A percentile compares a stretch with the other conserved stretches of the same genome.
phyloP scores from a whole-genome alignment of 1,284 basidiomycete genomes.

The Peniophora sp. region DNA sequence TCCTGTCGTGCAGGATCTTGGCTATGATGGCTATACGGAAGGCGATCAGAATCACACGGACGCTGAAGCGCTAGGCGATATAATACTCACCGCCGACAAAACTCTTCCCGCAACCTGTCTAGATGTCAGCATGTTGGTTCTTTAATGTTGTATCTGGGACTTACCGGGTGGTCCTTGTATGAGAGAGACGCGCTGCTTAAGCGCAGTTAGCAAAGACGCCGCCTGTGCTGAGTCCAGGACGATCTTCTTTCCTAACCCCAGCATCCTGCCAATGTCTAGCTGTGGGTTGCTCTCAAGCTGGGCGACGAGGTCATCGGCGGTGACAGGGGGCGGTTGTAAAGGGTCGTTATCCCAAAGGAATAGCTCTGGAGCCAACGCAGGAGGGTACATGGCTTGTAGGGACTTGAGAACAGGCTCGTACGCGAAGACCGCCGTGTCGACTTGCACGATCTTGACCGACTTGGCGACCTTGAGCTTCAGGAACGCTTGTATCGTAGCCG shows the following conservation, averaged over 20 bases:
- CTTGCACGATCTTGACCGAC: constrained; percentile 40
- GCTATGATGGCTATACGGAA: constrained; percentile 32
- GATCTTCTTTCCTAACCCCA: constrained; percentile 30
- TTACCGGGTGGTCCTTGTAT: constrained; percentile 63
- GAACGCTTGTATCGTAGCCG: constrained; percentile 28
- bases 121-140: neutral
- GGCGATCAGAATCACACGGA: no score
- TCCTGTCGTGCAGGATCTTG: constrained; percentile 42
- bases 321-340: constrained; percentile 7
- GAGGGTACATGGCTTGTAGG: constrained; percentile 40
- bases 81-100: constrained; percentile 40
- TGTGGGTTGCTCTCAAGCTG: constrained; percentile 24
- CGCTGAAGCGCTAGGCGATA: no score
- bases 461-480: constrained; percentile 27
- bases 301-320: constrained; percentile 20
- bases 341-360: constrained; percentile 39
- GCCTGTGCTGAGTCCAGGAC: constrained; percentile 44
- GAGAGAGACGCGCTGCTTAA: constrained; percentile 46
- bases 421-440: constrained; percentile 52
- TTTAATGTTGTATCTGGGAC: neutral
- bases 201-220: constrained; percentile 37
- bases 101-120: constrained; percentile 57
- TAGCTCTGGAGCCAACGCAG: constrained; percentile 34
- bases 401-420: constrained; percentile 51
- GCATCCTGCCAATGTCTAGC: constrained; percentile 31